Base-by-base conservation (phyloP, 805 yeast genomes). In the Wickerhamiella spandovensis region DNA sequence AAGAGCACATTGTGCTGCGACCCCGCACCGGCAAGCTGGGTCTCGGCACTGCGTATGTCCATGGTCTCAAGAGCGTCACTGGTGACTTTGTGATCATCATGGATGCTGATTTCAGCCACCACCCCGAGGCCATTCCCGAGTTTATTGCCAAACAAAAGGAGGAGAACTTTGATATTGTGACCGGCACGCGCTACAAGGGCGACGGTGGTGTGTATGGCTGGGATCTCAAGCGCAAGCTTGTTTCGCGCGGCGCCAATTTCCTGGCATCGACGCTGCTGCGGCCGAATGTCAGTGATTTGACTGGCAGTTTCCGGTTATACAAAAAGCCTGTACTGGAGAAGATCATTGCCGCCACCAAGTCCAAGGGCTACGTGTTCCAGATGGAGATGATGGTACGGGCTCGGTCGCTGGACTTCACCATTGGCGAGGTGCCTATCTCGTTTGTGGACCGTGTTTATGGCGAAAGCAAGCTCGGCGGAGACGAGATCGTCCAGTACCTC, bases 351-450 rank as follows among this genome's bases (percentile, higher is more conserved):
- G 82, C 73, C 52, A 82, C 89, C 46, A 73, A 76, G 61, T 78
- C 84, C 37, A 82, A 83, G 68, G 90, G 90, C 48, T 82, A 83
- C 59, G 90, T 83, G 42, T 82, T 82, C 77, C 90, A 82, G 69
- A 82, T 82, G 90, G 90, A 82, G 67, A 82, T 82, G 88, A 81
- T 82, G 78, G 90, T 82, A 22, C 76, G 90, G 57, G 90, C 90
- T 41, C 74, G 84, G 62, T 71, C 81, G n/a, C 67, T 80, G 63
- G 82, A 81, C n/a, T 80, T 74, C 67, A 72, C 77, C 17, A 81
- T 82, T 57, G 89, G 83, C 28, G 90, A 82, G 64, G 88, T 82
- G 30, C 89, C 89, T 46, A 82, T 82, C 58, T 75, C 79, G 54
- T 82, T 83, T 60, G 90, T 82, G 41, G 90, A 82, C 67, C 74